Conservation (phyloP, 768 basidiomycete species). For the Psilocybe azurescens region DNA sequence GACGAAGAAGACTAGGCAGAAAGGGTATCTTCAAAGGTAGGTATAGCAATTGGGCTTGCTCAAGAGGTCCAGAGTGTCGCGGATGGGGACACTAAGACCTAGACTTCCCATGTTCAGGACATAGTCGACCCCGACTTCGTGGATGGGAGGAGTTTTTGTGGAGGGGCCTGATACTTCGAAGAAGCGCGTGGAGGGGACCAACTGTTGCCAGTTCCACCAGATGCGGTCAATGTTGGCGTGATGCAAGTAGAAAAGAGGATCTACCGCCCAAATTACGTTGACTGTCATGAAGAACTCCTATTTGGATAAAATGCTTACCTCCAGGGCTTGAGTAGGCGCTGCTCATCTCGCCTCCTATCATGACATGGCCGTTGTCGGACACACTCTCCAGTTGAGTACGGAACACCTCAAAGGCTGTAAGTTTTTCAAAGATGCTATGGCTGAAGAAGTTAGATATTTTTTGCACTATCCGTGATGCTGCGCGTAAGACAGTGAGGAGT, state of each 20-base stretch:
- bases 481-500: conserved; percentile 42
- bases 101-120: conserved; percentile 31
- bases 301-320: conserved; percentile 30
- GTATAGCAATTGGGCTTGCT: conserved; percentile 32
- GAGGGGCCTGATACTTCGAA: conserved; percentile 40
- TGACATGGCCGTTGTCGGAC: conserved; percentile 42
- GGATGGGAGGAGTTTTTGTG: conserved; percentile 29
- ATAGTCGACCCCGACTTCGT: conserved; percentile 38
- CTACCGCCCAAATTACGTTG: conserved; percentile 20
- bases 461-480: conserved; percentile 29
- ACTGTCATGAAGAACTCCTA: no score
- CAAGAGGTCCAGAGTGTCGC: conserved; percentile 36
- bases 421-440: conserved; percentile 28
- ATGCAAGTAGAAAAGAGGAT: conserved; percentile 46
- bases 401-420: conserved; percentile 37
- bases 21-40: conserved; percentile 25
- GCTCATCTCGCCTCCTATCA: conserved; percentile 36
- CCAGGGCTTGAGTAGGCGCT: conserved; percentile 44
- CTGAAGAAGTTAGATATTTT: conserved; percentile 22
- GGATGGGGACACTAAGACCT: conserved; percentile 31
- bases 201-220: conserved; percentile 45
- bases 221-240: conserved; percentile 46
- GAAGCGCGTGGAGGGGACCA: conserved; percentile 27
- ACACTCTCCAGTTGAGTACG: conserved; percentile 36
- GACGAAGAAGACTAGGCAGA: background rate